Conservation (phyloP, 441 rosid species). For the Biscutella laevigata region DNA sequence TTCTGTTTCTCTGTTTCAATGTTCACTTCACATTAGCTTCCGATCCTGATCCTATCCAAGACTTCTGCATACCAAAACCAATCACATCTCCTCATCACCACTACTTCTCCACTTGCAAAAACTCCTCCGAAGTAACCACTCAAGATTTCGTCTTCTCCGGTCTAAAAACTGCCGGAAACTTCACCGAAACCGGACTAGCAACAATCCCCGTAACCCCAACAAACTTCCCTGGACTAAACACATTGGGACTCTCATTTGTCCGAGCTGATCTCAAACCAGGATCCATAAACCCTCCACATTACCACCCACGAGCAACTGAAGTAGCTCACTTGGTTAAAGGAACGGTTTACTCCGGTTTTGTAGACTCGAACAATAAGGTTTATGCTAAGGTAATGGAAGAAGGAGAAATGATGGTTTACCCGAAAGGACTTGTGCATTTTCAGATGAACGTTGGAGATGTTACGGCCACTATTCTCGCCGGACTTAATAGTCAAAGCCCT, state of each 20-base stretch:
- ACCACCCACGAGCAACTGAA: conserved; percentile 66
- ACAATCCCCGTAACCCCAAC: conserved; percentile 37
- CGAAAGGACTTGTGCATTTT: conserved; percentile 61
- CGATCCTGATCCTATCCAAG: conserved; percentile 57
- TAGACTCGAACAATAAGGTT: conserved; percentile 42
- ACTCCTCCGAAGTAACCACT: conserved; percentile 40
- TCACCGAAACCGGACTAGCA: conserved; percentile 41
- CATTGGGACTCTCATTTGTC: conserved; percentile 47
- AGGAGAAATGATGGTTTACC: conserved; percentile 70
- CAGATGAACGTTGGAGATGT: conserved; percentile 62
- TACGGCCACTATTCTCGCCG: conserved; percentile 47
- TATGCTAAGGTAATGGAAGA: conserved; percentile 54
- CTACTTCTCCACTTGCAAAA: conserved; percentile 38
- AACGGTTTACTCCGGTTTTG: conserved; percentile 53
- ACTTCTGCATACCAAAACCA: conserved; percentile 43
- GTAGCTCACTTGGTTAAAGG: conserved; percentile 48
- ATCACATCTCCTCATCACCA: conserved; percentile 16
- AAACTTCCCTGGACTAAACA: conserved; percentile 56
- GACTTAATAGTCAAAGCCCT: conserved; percentile 57
- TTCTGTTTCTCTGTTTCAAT: conserved; percentile 24
- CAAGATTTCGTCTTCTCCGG: conserved; percentile 57
- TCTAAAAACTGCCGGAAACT: conserved; percentile 35
- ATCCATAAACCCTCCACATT: conserved; percentile 59
- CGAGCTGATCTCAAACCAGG: conserved; percentile 54
- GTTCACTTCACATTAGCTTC: conserved; percentile 31